Conservation (phyloP, 371 early-diverging fungal genomes). For the Lichtheimia ramosa region DNA sequence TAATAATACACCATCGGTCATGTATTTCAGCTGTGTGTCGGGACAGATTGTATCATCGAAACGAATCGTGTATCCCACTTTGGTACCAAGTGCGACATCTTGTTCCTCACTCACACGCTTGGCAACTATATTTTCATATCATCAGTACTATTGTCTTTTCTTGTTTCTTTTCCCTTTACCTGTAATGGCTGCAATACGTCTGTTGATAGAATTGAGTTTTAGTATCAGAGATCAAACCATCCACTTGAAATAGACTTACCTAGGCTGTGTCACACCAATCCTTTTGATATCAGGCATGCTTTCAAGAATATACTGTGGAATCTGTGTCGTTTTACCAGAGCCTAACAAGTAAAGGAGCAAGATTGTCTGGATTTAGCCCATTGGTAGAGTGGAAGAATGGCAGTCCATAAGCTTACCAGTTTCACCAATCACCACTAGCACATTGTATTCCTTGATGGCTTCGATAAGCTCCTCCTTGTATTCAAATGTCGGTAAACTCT, state of each 20-base stretch:
- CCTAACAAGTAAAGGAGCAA: constrained; percentile 56
- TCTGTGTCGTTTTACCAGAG: constrained; percentile 92
- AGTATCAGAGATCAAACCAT: not conserved
- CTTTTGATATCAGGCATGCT: constrained; percentile 48
- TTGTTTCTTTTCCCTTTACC: constrained; percentile 19
- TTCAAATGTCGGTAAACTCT: constrained; percentile 42
- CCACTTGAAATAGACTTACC: constrained; percentile 30
- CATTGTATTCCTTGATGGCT: constrained; percentile 62
- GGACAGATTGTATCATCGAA: constrained; percentile 71
- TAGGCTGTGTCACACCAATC: constrained; percentile 77
- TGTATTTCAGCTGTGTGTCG: constrained; percentile 75
- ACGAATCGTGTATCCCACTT: constrained; percentile 86
- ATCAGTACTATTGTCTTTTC: not conserved
- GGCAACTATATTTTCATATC: constrained; percentile 56
- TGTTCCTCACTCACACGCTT: constrained; percentile 81
- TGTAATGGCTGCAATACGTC: constrained; percentile 91
- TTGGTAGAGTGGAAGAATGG: no score
- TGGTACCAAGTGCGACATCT: constrained; percentile 52
- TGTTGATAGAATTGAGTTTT: constrained; percentile 8
- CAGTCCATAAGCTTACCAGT: constrained; percentile 58
- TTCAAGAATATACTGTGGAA: constrained; percentile 87
- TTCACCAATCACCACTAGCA: constrained; percentile 80
- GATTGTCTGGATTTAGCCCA: not conserved
- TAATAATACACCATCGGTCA: constrained; percentile 94
- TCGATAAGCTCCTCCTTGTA: constrained; percentile 65